Evolutionary conservation across 345 rosid genomes (phyloP).

Genomic region (Aurinia saxatilis): DNA sequence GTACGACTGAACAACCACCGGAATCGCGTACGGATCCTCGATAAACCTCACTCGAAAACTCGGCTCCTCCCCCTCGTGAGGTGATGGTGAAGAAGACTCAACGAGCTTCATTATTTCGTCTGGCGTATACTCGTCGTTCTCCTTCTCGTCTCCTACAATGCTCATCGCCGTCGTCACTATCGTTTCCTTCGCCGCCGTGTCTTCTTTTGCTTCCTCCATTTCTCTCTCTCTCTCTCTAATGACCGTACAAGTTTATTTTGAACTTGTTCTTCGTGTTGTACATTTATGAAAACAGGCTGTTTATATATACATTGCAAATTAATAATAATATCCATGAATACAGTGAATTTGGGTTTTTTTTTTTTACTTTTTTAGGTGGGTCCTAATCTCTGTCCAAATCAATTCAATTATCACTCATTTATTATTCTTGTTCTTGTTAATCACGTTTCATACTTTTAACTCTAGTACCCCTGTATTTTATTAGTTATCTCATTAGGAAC

Average conservation of each 20-base stretch:
- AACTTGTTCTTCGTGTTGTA: background rate
- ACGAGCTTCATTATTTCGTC: conserved; percentile 50
- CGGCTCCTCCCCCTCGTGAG: background rate
- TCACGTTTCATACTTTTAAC: background rate
- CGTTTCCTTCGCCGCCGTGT: conserved; percentile 8
- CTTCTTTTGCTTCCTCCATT: conserved; percentile 32
- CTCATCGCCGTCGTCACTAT: background rate
- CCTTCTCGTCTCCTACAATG: conserved; percentile 18
- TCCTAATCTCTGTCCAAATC: background rate
- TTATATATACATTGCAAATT: background rate
- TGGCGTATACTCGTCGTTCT: conserved; percentile 37
- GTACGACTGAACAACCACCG: conserved; percentile 42
- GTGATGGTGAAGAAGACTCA: conserved; percentile 29
- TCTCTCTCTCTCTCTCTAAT: conserved; percentile 4
- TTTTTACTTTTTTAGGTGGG: background rate
- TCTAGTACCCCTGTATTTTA: too few relatives aligned
- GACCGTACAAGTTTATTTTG: conserved; percentile 1
- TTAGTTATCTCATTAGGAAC: background rate
- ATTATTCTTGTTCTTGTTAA: background rate
- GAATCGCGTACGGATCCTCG: conserved; percentile 55
- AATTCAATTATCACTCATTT: background rate
- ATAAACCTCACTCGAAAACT: conserved; percentile 51
- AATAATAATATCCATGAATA: conserved; percentile 11
- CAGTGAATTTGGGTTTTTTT: conserved; percentile 9
- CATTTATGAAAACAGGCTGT: conserved; percentile 4